Conservation (phyloP, 140 eudicot genomes). For the Bidens hawaiensis region DNA sequence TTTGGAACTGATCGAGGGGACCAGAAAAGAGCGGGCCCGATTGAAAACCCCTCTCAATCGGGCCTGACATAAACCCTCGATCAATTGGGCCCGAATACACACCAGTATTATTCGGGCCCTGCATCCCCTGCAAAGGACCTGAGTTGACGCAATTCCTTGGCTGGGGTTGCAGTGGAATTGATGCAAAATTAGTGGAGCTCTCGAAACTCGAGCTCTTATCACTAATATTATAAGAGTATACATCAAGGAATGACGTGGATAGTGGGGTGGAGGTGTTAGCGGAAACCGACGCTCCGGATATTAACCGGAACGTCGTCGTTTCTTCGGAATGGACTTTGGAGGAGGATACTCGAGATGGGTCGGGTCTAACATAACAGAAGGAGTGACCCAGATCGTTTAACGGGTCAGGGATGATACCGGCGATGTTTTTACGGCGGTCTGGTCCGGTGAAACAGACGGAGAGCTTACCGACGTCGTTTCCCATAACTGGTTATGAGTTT, state of each 20-base stretch:
- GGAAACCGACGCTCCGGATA: too few relatives aligned
- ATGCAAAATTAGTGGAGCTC: not conserved
- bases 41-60: too few relatives aligned
- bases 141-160: not conserved
- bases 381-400: constrained; percentile 5
- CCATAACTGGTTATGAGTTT: too few relatives aligned
- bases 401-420: not conserved
- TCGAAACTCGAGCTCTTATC: not conserved
- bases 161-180: not conserved
- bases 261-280: too few relatives aligned
- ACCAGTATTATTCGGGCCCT: not conserved
- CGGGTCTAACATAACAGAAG: not conserved
- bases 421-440: not conserved
- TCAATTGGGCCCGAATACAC: not conserved
- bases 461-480: not conserved
- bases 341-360: not conserved
- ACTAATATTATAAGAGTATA: too few relatives aligned
- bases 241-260: too few relatives aligned
- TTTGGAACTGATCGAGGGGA: too few relatives aligned
- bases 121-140: too few relatives aligned
- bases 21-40: too few relatives aligned
- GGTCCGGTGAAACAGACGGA: not conserved
- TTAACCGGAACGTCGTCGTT: constrained; percentile 4
- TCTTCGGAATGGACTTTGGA: not conserved
- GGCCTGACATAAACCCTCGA: too few relatives aligned